These are phyloP conservation scores for Leccinum arenicola DNA, from an alignment of 768 basidiomycete genomes.

Conservation along the genomic window DNA sequence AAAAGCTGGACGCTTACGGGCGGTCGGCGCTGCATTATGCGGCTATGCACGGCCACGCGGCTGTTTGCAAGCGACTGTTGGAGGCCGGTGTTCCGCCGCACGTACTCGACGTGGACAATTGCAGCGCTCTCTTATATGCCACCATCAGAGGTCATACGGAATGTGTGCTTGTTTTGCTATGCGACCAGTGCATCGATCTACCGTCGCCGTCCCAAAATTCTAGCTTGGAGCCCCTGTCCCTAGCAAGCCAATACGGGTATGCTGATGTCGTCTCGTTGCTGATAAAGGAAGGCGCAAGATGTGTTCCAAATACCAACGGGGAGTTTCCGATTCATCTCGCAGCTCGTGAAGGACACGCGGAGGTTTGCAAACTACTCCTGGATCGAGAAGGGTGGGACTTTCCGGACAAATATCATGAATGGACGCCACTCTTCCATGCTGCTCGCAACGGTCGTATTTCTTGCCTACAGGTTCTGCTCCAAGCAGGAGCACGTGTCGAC, in stretches of 20 bases:
- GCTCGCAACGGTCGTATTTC: slow-evolving; percentile 77
- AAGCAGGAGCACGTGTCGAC: slow-evolving; percentile 75
- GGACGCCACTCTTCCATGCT: slow-evolving; percentile 97
- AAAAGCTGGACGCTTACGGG: slow-evolving; percentile 84
- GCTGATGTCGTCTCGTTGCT: slow-evolving; percentile 77
- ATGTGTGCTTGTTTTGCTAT: slow-evolving; percentile 81
- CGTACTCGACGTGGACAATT: slow-evolving; percentile 87
- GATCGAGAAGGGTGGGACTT: slow-evolving; percentile 76
- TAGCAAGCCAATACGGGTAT: slow-evolving; percentile 90
- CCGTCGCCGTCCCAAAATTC: slow-evolving; percentile 55
- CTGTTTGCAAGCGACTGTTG: slow-evolving; percentile 73
- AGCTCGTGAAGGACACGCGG: slow-evolving; percentile 84
- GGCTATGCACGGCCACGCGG: slow-evolving; percentile 85
- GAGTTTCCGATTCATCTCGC: slow-evolving; percentile 97
- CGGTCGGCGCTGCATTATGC: slow-evolving; percentile 95
- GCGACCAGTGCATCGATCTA: slow-evolving; percentile 62
- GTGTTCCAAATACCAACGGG: slow-evolving; percentile 88
- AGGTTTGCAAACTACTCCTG: slow-evolving; percentile 78
- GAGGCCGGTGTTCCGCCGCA: slow-evolving; percentile 63
- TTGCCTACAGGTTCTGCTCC: slow-evolving; percentile 76
- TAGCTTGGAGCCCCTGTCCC: slow-evolving; percentile 81
- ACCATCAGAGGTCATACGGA: slow-evolving; percentile 80
- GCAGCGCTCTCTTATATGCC: slow-evolving; percentile 91
- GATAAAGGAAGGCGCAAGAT: slow-evolving; percentile 71
- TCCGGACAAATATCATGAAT: slow-evolving; percentile 96